Evolutionary conservation across 2,329 filamentous ascomycete species (phyloP).

Genomic region (Talaromyces sp.): DNA sequence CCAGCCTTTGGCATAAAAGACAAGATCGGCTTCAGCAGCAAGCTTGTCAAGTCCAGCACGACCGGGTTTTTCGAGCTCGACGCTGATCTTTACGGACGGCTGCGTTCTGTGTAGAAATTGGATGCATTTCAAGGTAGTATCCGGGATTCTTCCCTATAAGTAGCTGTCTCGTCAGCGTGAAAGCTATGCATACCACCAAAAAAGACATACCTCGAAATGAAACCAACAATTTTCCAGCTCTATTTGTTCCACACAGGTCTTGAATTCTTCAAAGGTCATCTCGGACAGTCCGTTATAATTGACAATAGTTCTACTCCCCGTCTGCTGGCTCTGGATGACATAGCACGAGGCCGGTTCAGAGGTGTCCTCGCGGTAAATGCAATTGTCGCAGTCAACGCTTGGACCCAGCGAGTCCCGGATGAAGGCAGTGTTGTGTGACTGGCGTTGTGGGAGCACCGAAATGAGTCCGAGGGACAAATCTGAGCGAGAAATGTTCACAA

Average conservation of each 20-base stretch:
- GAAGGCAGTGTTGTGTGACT: slow-evolving; percentile 47
- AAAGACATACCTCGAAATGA: slow-evolving; percentile 61
- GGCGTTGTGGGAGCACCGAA: slow-evolving; percentile 48
- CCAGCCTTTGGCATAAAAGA: slow-evolving; percentile 71
- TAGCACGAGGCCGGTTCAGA: slow-evolving; percentile 62
- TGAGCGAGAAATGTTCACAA: slow-evolving; percentile 31
- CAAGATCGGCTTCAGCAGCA: slow-evolving; percentile 59
- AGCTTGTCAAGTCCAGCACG: slow-evolving; percentile 56
- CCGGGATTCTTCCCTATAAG: slow-evolving; percentile 57
- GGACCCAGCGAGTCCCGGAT: slow-evolving; percentile 53
- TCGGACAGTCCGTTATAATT: slow-evolving; percentile 65
- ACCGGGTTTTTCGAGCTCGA: slow-evolving; percentile 67
- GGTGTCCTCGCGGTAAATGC: slow-evolving; percentile 55
- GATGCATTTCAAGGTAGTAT: slow-evolving; percentile 57
- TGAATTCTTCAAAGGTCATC: slow-evolving; percentile 62
- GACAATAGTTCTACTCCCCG: slow-evolving; percentile 63
- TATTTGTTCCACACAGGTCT: slow-evolving; percentile 37
- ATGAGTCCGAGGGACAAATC: slow-evolving; percentile 32
- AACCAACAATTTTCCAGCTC: slow-evolving; percentile 49
- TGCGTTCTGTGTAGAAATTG: slow-evolving; percentile 46
- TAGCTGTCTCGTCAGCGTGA: background rate
- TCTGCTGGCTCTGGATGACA: slow-evolving; percentile 58
- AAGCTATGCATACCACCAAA: slow-evolving; percentile 2
- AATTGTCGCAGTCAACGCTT: slow-evolving; percentile 48
- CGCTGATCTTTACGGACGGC: slow-evolving; percentile 53